phyloP scores from a whole-genome alignment of 495 filamentous ascomycete genomes.

The Gamarada debralockiae region DNA sequence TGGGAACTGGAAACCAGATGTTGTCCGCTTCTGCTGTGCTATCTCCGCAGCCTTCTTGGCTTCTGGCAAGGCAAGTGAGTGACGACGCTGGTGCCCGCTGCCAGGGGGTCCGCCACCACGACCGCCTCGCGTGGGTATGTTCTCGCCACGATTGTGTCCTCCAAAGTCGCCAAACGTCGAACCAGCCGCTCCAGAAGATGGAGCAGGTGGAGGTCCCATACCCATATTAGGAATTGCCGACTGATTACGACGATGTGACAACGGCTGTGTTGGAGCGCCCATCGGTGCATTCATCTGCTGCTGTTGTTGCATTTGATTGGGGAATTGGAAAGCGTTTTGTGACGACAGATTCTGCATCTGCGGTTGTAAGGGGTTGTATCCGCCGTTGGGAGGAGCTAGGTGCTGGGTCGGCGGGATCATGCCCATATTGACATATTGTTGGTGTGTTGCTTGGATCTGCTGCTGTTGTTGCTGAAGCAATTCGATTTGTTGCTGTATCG shows the following conservation, averaged over 20 bases:
- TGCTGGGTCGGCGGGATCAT: constrained; percentile 82
- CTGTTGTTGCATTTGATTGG: constrained; percentile 72
- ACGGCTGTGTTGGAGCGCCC: constrained; percentile 71
- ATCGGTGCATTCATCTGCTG: constrained; percentile 57
- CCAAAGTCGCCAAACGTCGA: constrained; percentile 73
- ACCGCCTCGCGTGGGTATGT: constrained; percentile 65
- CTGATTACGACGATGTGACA: constrained; percentile 95
- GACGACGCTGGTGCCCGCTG: constrained; percentile 85
- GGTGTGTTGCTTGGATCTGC: constrained; percentile 91
- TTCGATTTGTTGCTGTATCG: constrained; percentile 98
- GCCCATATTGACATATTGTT: constrained; percentile 96
- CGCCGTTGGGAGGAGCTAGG: constrained; percentile 51
- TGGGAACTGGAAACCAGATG: constrained; percentile 93
- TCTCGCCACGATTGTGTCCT: constrained; percentile 61
- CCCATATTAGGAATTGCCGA: constrained; percentile 92
- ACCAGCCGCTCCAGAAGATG: constrained; percentile 91
- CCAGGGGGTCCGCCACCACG: constrained; percentile 68
- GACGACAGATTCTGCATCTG: constrained; percentile 74
- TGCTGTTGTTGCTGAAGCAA: constrained; percentile 97
- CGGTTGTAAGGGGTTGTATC: constrained; percentile 63
- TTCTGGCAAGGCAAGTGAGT: constrained; percentile 91
- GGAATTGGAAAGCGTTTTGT: constrained; percentile 87
- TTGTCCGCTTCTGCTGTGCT: constrained; percentile 93
- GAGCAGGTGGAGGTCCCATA: constrained; percentile 91
- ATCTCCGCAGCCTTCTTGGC: constrained; percentile 97